Evolutionary conservation across 2,329 filamentous ascomycete genomes (phyloP).

Genomic region (Diaporthe amygdali): DNA sequence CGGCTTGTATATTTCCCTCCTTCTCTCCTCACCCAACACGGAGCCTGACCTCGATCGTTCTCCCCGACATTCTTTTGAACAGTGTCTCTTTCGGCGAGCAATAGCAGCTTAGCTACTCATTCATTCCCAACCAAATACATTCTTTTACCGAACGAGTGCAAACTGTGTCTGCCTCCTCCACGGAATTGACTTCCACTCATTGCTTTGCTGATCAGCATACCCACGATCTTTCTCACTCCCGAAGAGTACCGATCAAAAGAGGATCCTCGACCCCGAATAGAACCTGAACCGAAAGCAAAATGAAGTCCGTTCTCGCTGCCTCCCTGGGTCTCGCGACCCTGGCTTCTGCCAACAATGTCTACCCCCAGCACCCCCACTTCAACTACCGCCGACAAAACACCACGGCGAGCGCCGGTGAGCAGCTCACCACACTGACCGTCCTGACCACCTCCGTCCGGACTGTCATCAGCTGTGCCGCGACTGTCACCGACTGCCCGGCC

Average conservation of each 20-base stretch:
- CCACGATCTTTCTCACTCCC: slow-evolving; percentile 23
- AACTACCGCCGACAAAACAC: slow-evolving; percentile 35
- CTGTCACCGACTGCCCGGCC: slow-evolving; percentile 47
- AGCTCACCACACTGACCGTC: slow-evolving; percentile 45
- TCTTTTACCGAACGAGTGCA: slow-evolving; percentile 34
- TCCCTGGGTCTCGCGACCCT: slow-evolving; percentile 50
- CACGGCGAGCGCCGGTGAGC: slow-evolving; percentile 14
- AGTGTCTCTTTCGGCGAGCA: slow-evolving; percentile 25
- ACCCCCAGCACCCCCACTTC: slow-evolving; percentile 41
- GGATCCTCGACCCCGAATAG: slow-evolving; percentile 22
- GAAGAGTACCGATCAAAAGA: slow-evolving; percentile 26
- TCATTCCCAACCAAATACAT: slow-evolving; percentile 32
- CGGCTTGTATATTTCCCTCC: slow-evolving; percentile 23
- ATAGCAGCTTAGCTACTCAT: slow-evolving; percentile 23
- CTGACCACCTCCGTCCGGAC: slow-evolving; percentile 41
- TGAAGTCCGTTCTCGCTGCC: slow-evolving; percentile 50
- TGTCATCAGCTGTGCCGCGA: slow-evolving; percentile 42
- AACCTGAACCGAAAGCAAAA: slow-evolving; percentile 39
- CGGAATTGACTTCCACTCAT: slow-evolving; percentile 39
- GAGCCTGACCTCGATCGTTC: slow-evolving; percentile 25
- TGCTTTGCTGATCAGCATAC: slow-evolving; percentile 27
- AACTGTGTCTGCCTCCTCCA: slow-evolving; percentile 35
- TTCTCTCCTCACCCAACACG: slow-evolving; percentile 23
- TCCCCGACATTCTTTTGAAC: slow-evolving; percentile 28
- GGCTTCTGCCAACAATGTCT: slow-evolving; percentile 45